Conservation (phyloP, 2,329 filamentous ascomycete genomes). For the Lizonia empirigonia region DNA sequence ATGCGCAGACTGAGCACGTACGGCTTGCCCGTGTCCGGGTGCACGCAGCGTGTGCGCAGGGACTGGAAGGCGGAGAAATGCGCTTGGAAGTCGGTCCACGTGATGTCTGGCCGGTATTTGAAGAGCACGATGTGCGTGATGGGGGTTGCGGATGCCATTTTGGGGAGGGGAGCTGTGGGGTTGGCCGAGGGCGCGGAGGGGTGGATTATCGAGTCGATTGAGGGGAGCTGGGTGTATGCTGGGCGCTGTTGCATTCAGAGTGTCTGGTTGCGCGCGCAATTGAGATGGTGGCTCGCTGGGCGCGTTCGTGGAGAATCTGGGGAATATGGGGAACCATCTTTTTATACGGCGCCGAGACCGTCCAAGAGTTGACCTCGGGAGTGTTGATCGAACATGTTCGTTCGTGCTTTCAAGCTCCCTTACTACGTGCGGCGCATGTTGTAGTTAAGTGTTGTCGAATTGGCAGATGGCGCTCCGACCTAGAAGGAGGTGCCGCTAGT, state of each 20-base stretch:
- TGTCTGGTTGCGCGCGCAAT: not conserved
- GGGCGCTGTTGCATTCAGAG: constrained; percentile 5
- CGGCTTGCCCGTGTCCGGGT: constrained; percentile 32
- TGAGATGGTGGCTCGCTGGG: not conserved
- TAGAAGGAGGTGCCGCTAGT: constrained; percentile 3
- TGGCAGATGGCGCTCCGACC: not conserved
- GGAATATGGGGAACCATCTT: not conserved
- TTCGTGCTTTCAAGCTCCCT: not conserved
- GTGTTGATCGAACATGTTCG: not conserved
- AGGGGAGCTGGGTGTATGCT: not conserved
- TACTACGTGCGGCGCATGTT: constrained; percentile 9
- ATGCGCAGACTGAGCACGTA: constrained; percentile 42
- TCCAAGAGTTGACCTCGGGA: not conserved
- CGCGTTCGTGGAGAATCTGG: not conserved
- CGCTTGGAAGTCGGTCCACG: constrained; percentile 39
- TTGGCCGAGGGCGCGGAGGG: not conserved
- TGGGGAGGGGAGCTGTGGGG: not conserved
- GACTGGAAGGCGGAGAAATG: constrained; percentile 41
- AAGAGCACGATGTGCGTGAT: constrained; percentile 47
- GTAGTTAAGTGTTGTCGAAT: not conserved
- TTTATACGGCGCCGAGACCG: not conserved
- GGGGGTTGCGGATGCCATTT: not conserved
- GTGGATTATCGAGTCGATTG: constrained; percentile 2
- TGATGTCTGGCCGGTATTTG: constrained; percentile 40
- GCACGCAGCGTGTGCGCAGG: constrained; percentile 32